Conservation (phyloP, 108 stramenopile genomes). For the Discostella stelligeroides region DNA sequence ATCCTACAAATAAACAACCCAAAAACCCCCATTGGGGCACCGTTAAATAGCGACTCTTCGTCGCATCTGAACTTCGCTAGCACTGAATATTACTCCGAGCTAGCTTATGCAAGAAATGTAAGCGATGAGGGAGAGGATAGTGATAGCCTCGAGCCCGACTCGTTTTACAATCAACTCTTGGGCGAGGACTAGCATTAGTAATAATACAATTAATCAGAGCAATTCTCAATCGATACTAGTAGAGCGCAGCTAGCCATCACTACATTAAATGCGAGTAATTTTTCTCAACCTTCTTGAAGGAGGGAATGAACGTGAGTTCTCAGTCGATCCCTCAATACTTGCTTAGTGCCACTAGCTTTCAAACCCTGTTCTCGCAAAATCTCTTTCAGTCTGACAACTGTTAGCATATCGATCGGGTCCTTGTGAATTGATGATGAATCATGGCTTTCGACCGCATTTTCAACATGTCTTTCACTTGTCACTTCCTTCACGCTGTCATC, state of each 20-base stretch:
- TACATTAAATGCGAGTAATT: too few species aligned
- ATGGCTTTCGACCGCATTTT: background rate
- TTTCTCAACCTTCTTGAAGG: slow-evolving; percentile 36
- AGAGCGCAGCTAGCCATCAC: too few species aligned
- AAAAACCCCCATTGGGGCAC: slow-evolving; percentile 35
- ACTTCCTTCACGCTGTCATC: slow-evolving; percentile 1
- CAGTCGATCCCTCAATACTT: slow-evolving; percentile 77
- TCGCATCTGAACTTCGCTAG: slow-evolving; percentile 31
- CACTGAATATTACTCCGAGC: slow-evolving; percentile 17
- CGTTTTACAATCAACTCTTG: slow-evolving; percentile 49
- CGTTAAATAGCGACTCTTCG: slow-evolving; percentile 32
- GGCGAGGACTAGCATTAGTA: slow-evolving; percentile 27
- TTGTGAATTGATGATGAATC: slow-evolving; percentile 6
- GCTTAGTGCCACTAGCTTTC: slow-evolving; percentile 74
- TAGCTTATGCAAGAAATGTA: slow-evolving; percentile 35
- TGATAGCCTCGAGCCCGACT: slow-evolving; percentile 44
- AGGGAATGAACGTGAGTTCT: slow-evolving; percentile 70
- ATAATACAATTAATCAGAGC: background rate
- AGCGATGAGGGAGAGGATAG: slow-evolving; percentile 34
- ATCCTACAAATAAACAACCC: slow-evolving; percentile 16
- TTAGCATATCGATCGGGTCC: slow-evolving; percentile 78
- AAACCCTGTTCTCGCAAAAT: slow-evolving; percentile 67
- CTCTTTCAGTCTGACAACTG: slow-evolving; percentile 80
- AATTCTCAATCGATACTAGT: too few species aligned
- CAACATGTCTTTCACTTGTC: background rate